Evolutionary conservation across 139 green algal species (phyloP), one percentile per base, ranked within the genome.

Genomic region (Coccomyxa sp.): DNA sequence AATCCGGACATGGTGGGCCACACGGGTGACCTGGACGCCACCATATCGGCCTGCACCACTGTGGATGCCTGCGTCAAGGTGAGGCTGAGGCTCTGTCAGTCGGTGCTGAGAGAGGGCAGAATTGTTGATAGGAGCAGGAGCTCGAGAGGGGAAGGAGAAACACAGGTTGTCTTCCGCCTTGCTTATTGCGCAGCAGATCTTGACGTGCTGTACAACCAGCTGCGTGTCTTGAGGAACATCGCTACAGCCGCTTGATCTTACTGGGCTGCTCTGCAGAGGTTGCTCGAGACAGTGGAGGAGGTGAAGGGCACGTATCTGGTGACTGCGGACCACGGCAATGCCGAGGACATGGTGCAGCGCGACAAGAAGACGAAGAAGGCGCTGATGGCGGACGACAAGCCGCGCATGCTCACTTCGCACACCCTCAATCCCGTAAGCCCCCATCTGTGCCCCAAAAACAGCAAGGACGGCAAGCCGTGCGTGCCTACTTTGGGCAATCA

Each of bases 1-100:
- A 93, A 92, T 73, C 78, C 64, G 8, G 89, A 95, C 81, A 95
- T 94, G 90, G 90, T 95, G 36, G 90, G 90, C 14, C 90, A 95
- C 87, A 95, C 90, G 0, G 90, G 90, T 12, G 85, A 92, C 69
- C 76, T 95, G 55, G 33, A 84, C 29, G 90, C 90, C 6, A 85
- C 88, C 10, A 83, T 90, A 36, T 74, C 76, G 44, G 86, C 86
- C 0, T 92, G 87, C 78, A 82, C 77, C 55, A 64, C 80, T 7
- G 86, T 86, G 0, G 90, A 95, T 76, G 76, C 86, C 37, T 90
- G 83, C 36, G 70, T 95, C 24, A 87, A 89, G 83, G 87, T 89
- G 35, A 37, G 68, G 2, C 50, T 22, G 18, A 12, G 50, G 27
- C 50, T 22, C 2, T 64, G n/a, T n/a, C n/a, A n/a, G n/a, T n/a